Conservation (phyloP, 208 protist genomes). For the Acanthamoeba healyi region DNA sequence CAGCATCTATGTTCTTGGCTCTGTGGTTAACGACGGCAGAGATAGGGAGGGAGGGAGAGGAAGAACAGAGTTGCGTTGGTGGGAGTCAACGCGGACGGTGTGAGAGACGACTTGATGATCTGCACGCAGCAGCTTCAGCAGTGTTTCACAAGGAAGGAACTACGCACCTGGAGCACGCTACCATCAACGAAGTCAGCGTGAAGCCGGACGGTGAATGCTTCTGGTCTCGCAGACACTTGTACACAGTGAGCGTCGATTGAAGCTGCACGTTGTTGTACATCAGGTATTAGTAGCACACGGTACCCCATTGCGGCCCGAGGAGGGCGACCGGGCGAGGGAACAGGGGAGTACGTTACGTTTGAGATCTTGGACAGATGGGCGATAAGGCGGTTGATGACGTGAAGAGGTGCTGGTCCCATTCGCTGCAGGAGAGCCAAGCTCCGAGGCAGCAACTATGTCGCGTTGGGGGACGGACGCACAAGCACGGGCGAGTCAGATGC, state of each 20-base stretch:
- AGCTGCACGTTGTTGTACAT: background rate
- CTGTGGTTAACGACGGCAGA: no score
- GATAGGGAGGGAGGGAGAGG: no score
- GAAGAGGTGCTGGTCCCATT: background rate
- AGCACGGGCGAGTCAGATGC: background rate
- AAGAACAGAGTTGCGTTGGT: no score
- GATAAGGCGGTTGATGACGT: background rate
- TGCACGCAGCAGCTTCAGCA: no score
- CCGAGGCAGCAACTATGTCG: background rate
- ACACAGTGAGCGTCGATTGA: background rate
- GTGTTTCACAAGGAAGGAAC: no score
- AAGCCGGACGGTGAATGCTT: background rate
- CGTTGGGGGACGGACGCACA: background rate
- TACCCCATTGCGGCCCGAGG: no score
- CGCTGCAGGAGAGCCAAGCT: background rate
- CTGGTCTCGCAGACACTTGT: background rate
- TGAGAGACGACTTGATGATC: no score
- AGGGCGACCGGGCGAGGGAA: no score
- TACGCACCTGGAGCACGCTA: background rate
- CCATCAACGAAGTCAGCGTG: background rate
- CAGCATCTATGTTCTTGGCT: background rate
- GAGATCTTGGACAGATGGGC: background rate
- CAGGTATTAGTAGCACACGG: background rate
- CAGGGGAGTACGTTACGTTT: background rate
- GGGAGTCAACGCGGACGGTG: no score